phyloP scores from a whole-genome alignment of 129 eudicot genomes.

The Flaveria sonorensis region DNA sequence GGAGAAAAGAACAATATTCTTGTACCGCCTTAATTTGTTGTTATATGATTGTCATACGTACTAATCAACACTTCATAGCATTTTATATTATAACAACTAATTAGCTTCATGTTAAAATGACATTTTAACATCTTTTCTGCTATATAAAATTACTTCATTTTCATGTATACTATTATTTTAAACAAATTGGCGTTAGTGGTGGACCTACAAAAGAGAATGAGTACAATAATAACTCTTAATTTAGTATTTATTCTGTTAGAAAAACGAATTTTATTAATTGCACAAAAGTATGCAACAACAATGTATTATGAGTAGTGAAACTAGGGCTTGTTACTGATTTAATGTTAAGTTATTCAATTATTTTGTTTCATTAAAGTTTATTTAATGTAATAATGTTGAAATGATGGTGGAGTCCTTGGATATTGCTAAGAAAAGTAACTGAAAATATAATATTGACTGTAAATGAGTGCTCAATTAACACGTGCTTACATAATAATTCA shows the following conservation, averaged over 20 bases:
- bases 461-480: too few species aligned
- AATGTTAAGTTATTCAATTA: background rate
- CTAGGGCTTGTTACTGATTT: too few species aligned
- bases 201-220: background rate
- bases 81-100: background rate
- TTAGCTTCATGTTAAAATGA: background rate
- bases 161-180: slow-evolving; percentile 12
- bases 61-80: background rate
- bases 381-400: too few species aligned
- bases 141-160: slow-evolving; percentile 15
- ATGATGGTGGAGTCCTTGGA: too few species aligned
- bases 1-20: slow-evolving; percentile 40
- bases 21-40: slow-evolving; percentile 29
- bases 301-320: background rate
- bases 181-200: slow-evolving; percentile 19
- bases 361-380: background rate
- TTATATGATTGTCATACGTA: slow-evolving; percentile 18
- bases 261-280: background rate
- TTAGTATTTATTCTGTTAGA: background rate
- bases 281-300: background rate
- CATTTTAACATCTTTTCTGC: background rate
- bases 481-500: too few species aligned
- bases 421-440: too few species aligned
- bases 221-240: background rate
- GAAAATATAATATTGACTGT: too few species aligned